Evolutionary conservation across 129 eudicot species (phyloP).

Genomic region (Saussurea involucrata): DNA sequence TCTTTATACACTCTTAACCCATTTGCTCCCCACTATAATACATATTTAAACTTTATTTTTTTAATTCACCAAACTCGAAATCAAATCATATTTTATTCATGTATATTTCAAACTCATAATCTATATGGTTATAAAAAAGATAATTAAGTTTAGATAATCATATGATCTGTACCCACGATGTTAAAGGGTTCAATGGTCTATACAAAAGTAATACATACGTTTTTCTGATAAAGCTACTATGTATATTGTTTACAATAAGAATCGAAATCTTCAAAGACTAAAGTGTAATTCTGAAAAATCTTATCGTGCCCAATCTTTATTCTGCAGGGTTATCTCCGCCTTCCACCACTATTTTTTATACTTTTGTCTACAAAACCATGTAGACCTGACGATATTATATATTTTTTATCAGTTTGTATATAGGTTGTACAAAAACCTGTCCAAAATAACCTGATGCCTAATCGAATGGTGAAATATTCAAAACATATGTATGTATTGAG

Average conservation of each 20-base stretch:
- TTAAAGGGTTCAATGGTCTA: not conserved
- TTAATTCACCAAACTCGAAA: not conserved
- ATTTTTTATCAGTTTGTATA: not conserved
- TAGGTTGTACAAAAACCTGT: not conserved
- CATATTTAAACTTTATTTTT: not conserved
- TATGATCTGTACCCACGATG: not conserved
- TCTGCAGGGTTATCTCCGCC: conserved; percentile 15
- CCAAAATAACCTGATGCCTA: not conserved
- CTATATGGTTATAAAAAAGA: not conserved
- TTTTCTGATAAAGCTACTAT: not conserved
- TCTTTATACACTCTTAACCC: conserved; percentile 14
- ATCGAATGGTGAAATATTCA: not conserved
- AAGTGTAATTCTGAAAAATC: not conserved
- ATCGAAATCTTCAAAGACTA: conserved; percentile 4
- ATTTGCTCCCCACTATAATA: conserved; percentile 23
- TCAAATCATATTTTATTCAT: not conserved
- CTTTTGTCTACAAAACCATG: not conserved
- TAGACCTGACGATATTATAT: not conserved
- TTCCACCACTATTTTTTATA: not conserved
- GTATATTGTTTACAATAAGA: not conserved
- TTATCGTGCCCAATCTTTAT: conserved; percentile 16
- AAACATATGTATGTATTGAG: not conserved
- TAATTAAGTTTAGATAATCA: not conserved
- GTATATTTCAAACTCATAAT: not conserved
- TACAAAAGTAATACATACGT: not conserved